phyloP scores from a whole-genome alignment of 495 filamentous ascomycete species.

The Lophiostoma macrostomum region DNA sequence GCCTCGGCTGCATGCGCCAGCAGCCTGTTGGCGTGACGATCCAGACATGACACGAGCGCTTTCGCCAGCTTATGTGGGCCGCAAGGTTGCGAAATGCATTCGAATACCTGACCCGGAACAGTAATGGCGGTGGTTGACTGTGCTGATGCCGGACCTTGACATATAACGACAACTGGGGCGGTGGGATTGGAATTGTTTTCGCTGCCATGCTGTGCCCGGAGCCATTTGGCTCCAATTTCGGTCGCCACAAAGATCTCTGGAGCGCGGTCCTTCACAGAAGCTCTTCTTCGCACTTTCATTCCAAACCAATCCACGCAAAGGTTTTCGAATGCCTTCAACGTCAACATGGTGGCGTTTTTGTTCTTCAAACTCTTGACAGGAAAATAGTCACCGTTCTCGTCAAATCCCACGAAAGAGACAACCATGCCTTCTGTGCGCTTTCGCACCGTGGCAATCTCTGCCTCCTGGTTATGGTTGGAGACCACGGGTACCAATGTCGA shows the following conservation, averaged over 20 bases:
- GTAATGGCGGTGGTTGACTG: constrained; percentile 21
- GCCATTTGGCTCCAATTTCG: constrained; percentile 22
- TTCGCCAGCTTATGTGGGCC: constrained; percentile 29
- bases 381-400: constrained; percentile 37
- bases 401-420: constrained; percentile 41
- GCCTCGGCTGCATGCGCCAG: not conserved
- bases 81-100: constrained; percentile 29
- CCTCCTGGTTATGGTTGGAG: not conserved
- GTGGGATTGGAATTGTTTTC: not conserved
- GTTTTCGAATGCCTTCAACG: constrained; percentile 37
- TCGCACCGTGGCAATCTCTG: constrained; percentile 6
- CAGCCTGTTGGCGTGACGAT: constrained; percentile 8
- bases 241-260: constrained; percentile 30
- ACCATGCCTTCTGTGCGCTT: constrained; percentile 19
- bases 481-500: constrained; percentile 15
- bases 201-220: constrained; percentile 19
- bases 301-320: constrained; percentile 43
- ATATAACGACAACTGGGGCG: constrained; percentile 23
- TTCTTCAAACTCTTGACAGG: constrained; percentile 33
- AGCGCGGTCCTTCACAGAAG: constrained; percentile 15
- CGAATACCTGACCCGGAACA: constrained; percentile 26
- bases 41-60: constrained; percentile 22
- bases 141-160: constrained; percentile 24
- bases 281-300: constrained; percentile 37
- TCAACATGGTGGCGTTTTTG: constrained; percentile 30